phyloP scores from a whole-genome alignment of 2,329 filamentous ascomycete species.

The Nectriaceae sp. region DNA sequence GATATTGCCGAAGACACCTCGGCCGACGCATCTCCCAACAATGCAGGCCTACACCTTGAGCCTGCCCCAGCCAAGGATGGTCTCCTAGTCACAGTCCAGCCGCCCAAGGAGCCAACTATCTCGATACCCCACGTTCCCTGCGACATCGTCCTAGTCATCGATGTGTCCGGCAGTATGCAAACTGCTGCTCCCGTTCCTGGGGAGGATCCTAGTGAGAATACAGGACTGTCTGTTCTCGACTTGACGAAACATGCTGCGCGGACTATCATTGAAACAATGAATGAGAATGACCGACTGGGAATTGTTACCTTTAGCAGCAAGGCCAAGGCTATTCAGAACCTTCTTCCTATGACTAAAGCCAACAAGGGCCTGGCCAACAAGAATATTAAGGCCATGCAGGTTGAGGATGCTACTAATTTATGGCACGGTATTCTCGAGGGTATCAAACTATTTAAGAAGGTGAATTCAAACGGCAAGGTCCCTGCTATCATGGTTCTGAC shows the following conservation, averaged over 20 bases:
- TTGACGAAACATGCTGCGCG: slow-evolving; percentile 61
- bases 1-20: slow-evolving; percentile 1
- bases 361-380: slow-evolving; percentile 46
- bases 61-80: slow-evolving; percentile 40
- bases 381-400: slow-evolving; percentile 45
- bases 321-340: slow-evolving; percentile 45
- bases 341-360: slow-evolving; percentile 47
- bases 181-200: slow-evolving; percentile 48
- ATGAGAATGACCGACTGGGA: slow-evolving; percentile 55
- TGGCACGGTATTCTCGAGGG: slow-evolving; percentile 59
- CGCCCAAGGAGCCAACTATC: slow-evolving; percentile 39
- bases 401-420: slow-evolving; percentile 50
- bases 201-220: slow-evolving; percentile 45
- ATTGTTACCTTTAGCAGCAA: slow-evolving; percentile 55
- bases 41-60: slow-evolving; percentile 39
- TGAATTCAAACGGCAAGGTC: slow-evolving; percentile 36
- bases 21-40: slow-evolving; percentile 8
- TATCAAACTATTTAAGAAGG: slow-evolving; percentile 47
- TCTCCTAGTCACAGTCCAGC: slow-evolving; percentile 48
- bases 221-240: slow-evolving; percentile 57
- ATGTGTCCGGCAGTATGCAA: slow-evolving; percentile 61
- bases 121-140: slow-evolving; percentile 48
- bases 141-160: slow-evolving; percentile 63
- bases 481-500: slow-evolving; percentile 56
- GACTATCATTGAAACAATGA: slow-evolving; percentile 59